These are phyloP conservation scores for Aureobasidium vineae DNA, from an alignment of 2,329 filamentous ascomycete species.

Conservation along the genomic window DNA sequence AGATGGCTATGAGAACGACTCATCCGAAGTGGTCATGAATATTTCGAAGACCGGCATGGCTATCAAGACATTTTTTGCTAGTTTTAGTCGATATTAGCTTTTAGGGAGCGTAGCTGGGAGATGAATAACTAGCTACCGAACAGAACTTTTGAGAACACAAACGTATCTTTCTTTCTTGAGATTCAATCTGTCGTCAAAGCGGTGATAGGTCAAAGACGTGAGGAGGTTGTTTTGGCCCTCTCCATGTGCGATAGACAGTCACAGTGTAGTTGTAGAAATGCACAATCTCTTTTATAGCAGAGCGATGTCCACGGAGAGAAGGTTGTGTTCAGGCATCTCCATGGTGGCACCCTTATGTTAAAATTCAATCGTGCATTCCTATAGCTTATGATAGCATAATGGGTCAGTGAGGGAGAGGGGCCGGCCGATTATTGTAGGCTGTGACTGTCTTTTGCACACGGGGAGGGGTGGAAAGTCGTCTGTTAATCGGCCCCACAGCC, in stretches of 20 bases:
- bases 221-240: too few relatives aligned
- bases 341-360: not conserved
- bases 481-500: constrained; percentile 3
- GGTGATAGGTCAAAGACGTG: not conserved
- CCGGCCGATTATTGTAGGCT: too few relatives aligned
- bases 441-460: too few relatives aligned
- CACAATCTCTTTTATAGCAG: not conserved
- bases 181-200: not conserved
- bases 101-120: not conserved
- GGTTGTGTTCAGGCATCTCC: not conserved
- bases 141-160: not conserved
- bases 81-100: not conserved
- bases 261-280: not conserved
- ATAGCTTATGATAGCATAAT: not conserved
- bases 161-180: not conserved
- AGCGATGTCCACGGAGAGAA: not conserved
- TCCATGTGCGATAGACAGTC: too few relatives aligned
- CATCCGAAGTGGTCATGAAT: too few relatives aligned
- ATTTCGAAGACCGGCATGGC: not conserved
- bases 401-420: too few relatives aligned
- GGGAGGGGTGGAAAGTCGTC: not conserved
- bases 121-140: not conserved
- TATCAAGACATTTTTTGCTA: not conserved
- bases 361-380: not conserved
- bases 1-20: not conserved